These are phyloP conservation scores for Phialophora macrospora DNA, from an alignment of 2,329 filamentous ascomycete species.

Conservation along the genomic window DNA sequence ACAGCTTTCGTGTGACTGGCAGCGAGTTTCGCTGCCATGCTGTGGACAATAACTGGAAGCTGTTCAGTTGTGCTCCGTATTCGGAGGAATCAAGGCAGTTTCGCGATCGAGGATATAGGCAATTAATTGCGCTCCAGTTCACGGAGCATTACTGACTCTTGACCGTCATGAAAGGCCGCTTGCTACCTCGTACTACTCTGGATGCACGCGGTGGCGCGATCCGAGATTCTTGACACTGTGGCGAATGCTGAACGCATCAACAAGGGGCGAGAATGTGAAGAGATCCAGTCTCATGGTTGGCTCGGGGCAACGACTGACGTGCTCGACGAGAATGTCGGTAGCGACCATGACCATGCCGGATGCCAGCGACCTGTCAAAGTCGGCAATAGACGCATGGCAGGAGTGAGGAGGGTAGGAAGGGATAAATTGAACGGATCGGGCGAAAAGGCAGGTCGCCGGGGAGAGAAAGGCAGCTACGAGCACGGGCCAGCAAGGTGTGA, in stretches of 20 bases:
- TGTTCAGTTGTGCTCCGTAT: neutral
- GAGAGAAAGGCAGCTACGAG: neutral
- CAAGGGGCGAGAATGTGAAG: neutral
- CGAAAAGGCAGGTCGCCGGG: conserved; percentile 2
- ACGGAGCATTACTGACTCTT: neutral
- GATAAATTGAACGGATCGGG: conserved; percentile 18
- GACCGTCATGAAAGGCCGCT: neutral
- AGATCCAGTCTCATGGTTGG: neutral
- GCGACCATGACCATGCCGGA: neutral
- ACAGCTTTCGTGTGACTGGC: neutral
- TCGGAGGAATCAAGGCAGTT: neutral
- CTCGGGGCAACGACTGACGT: neutral
- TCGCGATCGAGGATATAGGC: neutral
- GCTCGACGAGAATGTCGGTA: neutral
- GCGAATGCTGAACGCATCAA: neutral
- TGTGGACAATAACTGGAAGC: neutral
- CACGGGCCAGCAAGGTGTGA: neutral
- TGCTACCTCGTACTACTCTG: neutral
- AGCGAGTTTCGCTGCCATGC: neutral
- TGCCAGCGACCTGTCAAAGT: conserved; percentile 14
- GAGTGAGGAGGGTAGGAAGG: neutral
- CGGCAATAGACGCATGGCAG: neutral
- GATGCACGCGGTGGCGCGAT: neutral
- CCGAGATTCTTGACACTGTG: conserved; percentile 1
- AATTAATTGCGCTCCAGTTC: neutral